phyloP scores from a whole-genome alignment of 495 filamentous ascomycete genomes.

The Annulohypoxylon moriforme region DNA sequence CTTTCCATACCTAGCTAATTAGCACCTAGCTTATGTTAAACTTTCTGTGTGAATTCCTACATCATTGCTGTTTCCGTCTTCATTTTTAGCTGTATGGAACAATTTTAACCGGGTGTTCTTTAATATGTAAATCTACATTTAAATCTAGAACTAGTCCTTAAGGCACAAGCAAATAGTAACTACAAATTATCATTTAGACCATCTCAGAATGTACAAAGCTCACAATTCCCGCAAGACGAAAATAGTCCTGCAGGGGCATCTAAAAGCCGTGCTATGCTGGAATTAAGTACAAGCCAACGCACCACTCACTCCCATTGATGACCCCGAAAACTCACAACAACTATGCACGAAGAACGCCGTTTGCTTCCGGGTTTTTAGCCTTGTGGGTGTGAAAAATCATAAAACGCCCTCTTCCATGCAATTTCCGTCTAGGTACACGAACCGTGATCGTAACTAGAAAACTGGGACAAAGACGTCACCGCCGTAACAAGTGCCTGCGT shows the following conservation, averaged over 20 bases:
- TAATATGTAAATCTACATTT: background rate
- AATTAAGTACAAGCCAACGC: slow-evolving; percentile 4
- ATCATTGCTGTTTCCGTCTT: too few relatives aligned
- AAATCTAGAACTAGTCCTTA: background rate
- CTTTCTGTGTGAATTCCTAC: too few relatives aligned
- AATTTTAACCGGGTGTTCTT: too few relatives aligned
- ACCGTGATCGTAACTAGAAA: slow-evolving; percentile 20
- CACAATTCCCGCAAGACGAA: background rate
- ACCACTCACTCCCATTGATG: background rate
- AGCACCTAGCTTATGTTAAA: too few relatives aligned
- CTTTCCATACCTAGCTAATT: too few relatives aligned
- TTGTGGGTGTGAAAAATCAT: slow-evolving; percentile 11
- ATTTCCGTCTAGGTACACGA: slow-evolving; percentile 40
- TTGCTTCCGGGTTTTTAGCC: slow-evolving; percentile 25
- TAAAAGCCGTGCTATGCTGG: slow-evolving; percentile 17
- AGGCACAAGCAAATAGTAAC: background rate
- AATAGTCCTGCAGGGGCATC: background rate
- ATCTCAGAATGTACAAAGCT: slow-evolving; percentile 25
- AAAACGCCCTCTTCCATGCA: slow-evolving; percentile 44
- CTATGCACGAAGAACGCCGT: slow-evolving; percentile 36
- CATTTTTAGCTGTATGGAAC: too few relatives aligned
- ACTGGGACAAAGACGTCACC: slow-evolving; percentile 1
- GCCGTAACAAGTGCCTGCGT: background rate
- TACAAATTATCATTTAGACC: slow-evolving; percentile 24
- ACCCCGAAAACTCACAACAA: background rate